These are phyloP conservation scores for Teratosphaeria nubilosa DNA, from an alignment of 2,329 filamentous ascomycete genomes.

Conservation along the genomic window DNA sequence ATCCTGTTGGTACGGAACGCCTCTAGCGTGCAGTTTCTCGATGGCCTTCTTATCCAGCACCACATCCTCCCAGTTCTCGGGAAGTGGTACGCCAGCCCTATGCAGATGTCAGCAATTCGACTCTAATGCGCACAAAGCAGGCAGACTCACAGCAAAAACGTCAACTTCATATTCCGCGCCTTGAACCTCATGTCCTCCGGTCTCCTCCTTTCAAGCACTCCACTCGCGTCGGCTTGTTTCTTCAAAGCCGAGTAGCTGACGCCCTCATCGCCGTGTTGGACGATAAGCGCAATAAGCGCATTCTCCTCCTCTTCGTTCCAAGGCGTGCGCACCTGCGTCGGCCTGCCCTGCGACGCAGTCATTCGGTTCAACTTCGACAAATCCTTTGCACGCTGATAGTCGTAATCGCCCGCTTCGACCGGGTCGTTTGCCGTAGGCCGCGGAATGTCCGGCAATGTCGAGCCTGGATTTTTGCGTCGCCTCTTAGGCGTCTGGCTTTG, in stretches of 20 bases:
- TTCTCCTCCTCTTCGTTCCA: constrained; percentile 28
- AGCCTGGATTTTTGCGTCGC: constrained; percentile 24
- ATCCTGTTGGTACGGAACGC: constrained; percentile 19
- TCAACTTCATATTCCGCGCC: constrained; percentile 44
- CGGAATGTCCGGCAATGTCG: constrained; percentile 14
- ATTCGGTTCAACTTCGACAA: constrained; percentile 14
- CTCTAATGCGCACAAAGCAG: not conserved
- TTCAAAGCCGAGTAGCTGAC: constrained; percentile 40
- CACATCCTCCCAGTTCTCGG: constrained; percentile 35
- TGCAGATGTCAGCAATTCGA: constrained; percentile 7
- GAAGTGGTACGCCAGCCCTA: constrained; percentile 27
- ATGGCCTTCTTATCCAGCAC: constrained; percentile 33
- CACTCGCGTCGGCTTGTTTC: constrained; percentile 19
- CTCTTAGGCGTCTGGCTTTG: constrained; percentile 9
- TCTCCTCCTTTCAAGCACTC: constrained; percentile 28
- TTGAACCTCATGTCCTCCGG: constrained; percentile 40
- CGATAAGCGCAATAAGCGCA: constrained; percentile 41
- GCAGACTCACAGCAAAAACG: constrained; percentile 31
- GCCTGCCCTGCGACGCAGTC: constrained; percentile 5
- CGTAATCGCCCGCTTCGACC: not conserved
- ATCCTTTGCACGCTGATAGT: constrained; percentile 13
- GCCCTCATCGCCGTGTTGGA: constrained; percentile 28
- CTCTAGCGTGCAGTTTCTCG: constrained; percentile 20
- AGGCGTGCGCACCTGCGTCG: constrained; percentile 20
- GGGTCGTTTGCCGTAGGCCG: constrained; percentile 3